phyloP scores from a whole-genome alignment of 805 yeast species.

The Wickerhamomyces hampshirensis region DNA sequence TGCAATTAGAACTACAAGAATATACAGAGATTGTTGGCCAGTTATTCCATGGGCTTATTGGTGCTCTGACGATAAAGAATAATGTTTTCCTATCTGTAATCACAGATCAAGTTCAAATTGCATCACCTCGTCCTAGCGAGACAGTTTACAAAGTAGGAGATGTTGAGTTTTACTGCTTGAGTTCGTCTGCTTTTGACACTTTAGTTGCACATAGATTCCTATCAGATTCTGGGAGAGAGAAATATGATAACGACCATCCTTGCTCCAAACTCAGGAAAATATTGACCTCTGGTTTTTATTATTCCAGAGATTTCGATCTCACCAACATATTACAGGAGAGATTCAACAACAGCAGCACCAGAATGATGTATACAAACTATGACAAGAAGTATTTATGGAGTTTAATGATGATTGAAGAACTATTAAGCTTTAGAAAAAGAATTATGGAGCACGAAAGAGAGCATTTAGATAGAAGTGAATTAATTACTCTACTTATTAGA shows the following conservation, averaged over 20 bases:
- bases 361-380: constrained; percentile 40
- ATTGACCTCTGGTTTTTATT: constrained; percentile 81
- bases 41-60: constrained; percentile 53
- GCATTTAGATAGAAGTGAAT: constrained; percentile 60
- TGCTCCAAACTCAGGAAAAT: constrained; percentile 72
- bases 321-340: constrained; percentile 76
- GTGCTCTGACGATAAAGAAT: constrained; percentile 51
- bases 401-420: constrained; percentile 72
- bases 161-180: constrained; percentile 62
- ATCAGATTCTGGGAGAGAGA: constrained; percentile 24
- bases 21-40: constrained; percentile 36
- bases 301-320: constrained; percentile 83
- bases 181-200: constrained; percentile 48
- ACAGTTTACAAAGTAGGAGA: constrained; percentile 48
- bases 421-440: constrained; percentile 64
- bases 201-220: constrained; percentile 21
- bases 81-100: constrained; percentile 54
- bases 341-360: constrained; percentile 39
- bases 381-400: constrained; percentile 91
- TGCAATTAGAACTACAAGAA: constrained; percentile 31
- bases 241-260: constrained; percentile 57
- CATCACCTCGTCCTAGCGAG: constrained; percentile 53
- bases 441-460: constrained; percentile 54
- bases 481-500: constrained; percentile 78
- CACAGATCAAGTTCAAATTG: constrained; percentile 49